Evolutionary conservation across 1,284 basidiomycete genomes (phyloP).

Genomic region (Microbotryomycetes sp.): DNA sequence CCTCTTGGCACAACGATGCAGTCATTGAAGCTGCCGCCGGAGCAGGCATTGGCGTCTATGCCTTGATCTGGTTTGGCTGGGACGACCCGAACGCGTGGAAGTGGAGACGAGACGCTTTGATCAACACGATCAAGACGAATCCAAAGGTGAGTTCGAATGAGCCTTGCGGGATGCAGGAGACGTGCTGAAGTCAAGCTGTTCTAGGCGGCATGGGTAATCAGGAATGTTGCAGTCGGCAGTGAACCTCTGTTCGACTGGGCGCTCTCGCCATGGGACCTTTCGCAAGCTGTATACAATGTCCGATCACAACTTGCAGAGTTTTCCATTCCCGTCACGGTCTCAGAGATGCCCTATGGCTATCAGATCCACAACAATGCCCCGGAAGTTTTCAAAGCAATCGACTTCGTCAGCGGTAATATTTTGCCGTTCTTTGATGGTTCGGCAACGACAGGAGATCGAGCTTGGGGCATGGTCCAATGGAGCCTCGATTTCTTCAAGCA

Average conservation of each 20-base stretch:
- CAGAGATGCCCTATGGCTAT: slow-evolving; percentile 50
- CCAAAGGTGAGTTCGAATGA: slow-evolving; percentile 37
- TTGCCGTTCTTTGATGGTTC: slow-evolving; percentile 60
- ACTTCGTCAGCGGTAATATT: slow-evolving; percentile 60
- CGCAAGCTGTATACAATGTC: slow-evolving; percentile 36
- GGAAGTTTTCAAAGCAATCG: slow-evolving; percentile 51
- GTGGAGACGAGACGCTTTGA: slow-evolving; percentile 50
- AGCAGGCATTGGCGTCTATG: slow-evolving; percentile 61
- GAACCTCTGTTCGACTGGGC: slow-evolving; percentile 63
- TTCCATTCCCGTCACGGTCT: slow-evolving; percentile 50
- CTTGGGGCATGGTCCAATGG: slow-evolving; percentile 55
- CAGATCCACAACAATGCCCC: slow-evolving; percentile 47
- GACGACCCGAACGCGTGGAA: slow-evolving; percentile 53
- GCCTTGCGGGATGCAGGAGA: neutral
- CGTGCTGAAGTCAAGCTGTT: too few species aligned
- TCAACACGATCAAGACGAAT: slow-evolving; percentile 54
- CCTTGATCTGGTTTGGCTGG: slow-evolving; percentile 58
- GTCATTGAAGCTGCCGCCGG: slow-evolving; percentile 64
- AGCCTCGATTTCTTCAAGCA: slow-evolving; percentile 48
- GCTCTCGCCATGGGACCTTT: slow-evolving; percentile 50
- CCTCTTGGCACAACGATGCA: slow-evolving; percentile 46
- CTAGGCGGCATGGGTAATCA: slow-evolving; percentile 60
- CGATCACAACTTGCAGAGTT: neutral
- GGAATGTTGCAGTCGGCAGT: slow-evolving; percentile 62
- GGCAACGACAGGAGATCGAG: slow-evolving; percentile 55